Base-by-base conservation (phyloP, 768 basidiomycete species). In the Tylopilus felleus region DNA sequence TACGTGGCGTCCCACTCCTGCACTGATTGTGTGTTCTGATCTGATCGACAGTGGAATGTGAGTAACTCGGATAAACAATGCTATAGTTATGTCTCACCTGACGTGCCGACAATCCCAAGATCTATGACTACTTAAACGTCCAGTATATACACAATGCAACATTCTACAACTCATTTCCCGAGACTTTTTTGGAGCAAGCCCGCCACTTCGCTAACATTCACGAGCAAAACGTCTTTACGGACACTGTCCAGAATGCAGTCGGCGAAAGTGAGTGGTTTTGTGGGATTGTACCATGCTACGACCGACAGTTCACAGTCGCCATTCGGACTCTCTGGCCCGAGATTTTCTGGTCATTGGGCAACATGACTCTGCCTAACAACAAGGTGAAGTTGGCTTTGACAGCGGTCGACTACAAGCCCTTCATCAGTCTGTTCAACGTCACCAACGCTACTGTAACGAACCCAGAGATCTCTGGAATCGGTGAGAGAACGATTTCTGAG, bases 331-430 rank as follows among this genome's bases (percentile, higher is more conserved):
- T 91, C 56, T 74, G 90, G 51, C 80, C 84, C 59, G 82, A 85
- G 31, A 81, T 95, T 66, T 75, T 93, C 55, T 75, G 70, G 55
- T 82, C 86, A 21, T 77, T 94, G 55, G 82, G 88, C 61, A 84
- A 83, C 64, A 86, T 95, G 73, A 81, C 86, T 16, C 82, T 82
- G 73, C 78, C 84, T 57, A 79, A 76, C 57, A 86, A 90, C 71
- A 85, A 85, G 29, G 80, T 93, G 51, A 86, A 90, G 66, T 76
- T 94, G 67, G 78, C 85, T 64, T 71, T 92, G 61, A 78, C 88
- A 56, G 82, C 86, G 72, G 82, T 86, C 8, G 88, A 90, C 57
- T 93, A 93, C 75, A 91, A 93, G 72, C 85, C 91, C 12, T 90
- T 94, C 77, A 85, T 93, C 64, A 90, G 88, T 31, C 73, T 94